phyloP scores from a whole-genome alignment of 2,329 filamentous ascomycete genomes.

The Xylaria hypoxylon region DNA sequence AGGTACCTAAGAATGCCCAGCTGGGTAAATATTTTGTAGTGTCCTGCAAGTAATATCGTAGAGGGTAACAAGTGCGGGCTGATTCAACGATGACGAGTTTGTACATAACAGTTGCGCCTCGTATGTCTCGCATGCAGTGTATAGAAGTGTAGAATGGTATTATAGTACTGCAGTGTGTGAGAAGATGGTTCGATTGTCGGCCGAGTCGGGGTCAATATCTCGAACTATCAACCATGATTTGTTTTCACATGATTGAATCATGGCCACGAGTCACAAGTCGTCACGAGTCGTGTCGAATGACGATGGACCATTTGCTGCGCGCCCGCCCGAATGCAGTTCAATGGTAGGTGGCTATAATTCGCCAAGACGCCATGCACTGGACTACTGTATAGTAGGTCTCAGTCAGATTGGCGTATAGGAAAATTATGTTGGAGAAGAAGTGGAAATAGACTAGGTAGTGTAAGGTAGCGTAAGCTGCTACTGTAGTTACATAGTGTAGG shows the following conservation, averaged over 20 bases:
- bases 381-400: neutral
- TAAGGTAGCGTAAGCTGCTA: no score
- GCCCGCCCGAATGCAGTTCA: neutral
- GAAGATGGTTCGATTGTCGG: slow-evolving; percentile 15
- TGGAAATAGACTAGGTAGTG: no score
- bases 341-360: neutral
- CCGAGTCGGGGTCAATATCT: neutral
- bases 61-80: neutral
- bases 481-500: neutral
- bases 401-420: neutral
- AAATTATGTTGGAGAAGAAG: no score
- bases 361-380: neutral
- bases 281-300: slow-evolving; percentile 13
- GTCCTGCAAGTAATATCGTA: no score
- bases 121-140: no score
- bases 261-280: no score
- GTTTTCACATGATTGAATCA: slow-evolving; percentile 27
- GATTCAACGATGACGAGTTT: neutral
- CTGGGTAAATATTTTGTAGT: neutral
- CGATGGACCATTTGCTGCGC: neutral
- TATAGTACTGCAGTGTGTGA: neutral
- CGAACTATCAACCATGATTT: slow-evolving; percentile 9
- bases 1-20: slow-evolving; percentile 2
- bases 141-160: no score
- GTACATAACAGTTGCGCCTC: no score